phyloP scores from a whole-genome alignment of 2,329 filamentous ascomycete species.

The Rutstroemia sp. region DNA sequence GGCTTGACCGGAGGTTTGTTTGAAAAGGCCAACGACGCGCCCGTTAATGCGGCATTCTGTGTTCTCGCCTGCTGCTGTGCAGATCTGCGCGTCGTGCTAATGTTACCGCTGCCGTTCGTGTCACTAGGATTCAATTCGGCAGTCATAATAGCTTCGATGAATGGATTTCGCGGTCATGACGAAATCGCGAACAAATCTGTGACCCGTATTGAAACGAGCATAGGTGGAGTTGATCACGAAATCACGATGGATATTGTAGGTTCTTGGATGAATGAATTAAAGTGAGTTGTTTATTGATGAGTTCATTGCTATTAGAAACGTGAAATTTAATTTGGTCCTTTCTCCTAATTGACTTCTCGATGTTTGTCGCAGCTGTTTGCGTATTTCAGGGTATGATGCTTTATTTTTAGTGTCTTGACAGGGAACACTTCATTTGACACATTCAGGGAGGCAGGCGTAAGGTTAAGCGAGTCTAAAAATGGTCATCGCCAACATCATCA shows the following conservation, averaged over 20 bases:
- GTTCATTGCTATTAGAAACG: no score
- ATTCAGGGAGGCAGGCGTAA: no score
- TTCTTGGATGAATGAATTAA: background rate
- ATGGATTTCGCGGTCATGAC: background rate
- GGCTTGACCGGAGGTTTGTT: conserved; percentile 34
- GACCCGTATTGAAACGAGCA: background rate
- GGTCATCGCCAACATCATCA: no score
- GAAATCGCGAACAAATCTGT: background rate
- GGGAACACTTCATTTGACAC: no score
- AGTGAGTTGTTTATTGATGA: no score
- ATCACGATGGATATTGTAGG: background rate
- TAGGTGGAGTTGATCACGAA: background rate
- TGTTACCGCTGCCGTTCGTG: background rate
- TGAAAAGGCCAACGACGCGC: conserved; percentile 1
- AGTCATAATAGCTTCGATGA: background rate
- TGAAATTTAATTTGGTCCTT: no score
- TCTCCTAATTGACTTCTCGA: no score
- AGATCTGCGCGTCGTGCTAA: background rate
- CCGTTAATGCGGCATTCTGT: conserved; percentile 2
- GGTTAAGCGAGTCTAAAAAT: no score
- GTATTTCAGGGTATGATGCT: no score
- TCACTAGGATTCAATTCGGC: background rate
- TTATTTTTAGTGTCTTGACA: no score
- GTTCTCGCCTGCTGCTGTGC: conserved; percentile 3
- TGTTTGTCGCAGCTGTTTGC: no score